These are phyloP conservation scores for Trametes hirsuta DNA, from an alignment of 1,284 basidiomycete genomes.

Conservation along the genomic window DNA sequence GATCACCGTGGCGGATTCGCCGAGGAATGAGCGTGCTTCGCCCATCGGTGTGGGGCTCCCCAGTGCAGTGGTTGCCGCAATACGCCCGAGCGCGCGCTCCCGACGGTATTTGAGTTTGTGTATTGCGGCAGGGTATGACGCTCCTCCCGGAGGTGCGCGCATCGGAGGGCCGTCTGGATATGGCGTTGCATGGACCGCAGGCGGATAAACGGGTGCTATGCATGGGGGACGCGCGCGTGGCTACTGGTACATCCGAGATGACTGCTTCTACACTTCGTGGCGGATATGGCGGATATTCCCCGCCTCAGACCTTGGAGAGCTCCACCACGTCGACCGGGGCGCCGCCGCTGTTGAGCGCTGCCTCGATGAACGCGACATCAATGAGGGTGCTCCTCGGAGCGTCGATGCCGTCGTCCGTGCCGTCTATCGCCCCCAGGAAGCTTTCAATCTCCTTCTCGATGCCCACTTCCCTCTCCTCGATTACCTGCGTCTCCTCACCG, in stretches of 20 bases:
- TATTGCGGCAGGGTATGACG: background rate
- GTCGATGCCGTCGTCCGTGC: constrained; percentile 52
- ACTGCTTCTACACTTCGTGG: background rate
- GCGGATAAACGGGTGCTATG: constrained; percentile 10
- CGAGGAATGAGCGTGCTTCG: constrained; percentile 21
- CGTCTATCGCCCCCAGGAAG: constrained; percentile 61
- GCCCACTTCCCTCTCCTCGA: constrained; percentile 52
- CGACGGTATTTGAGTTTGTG: constrained; percentile 16
- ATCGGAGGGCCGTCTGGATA: background rate
- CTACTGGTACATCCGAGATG: constrained; percentile 7
- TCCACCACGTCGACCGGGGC: constrained; percentile 57
- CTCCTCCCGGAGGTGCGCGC: background rate
- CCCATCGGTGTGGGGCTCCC: background rate
- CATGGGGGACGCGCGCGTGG: background rate
- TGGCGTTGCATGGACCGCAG: background rate
- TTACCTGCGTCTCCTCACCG: constrained; percentile 49
- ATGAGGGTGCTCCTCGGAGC: constrained; percentile 59
- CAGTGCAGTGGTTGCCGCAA: constrained; percentile 21
- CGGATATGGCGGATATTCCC: background rate
- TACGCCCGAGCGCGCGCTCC: constrained; percentile 21
- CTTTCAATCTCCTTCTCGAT: constrained; percentile 61
- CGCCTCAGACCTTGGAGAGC: constrained; percentile 31
- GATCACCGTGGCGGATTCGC: constrained; percentile 18
- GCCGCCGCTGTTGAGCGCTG: constrained; percentile 73
- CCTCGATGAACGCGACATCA: constrained; percentile 81